A percentile compares a stretch with the other conserved stretches of the same genome.
These are phyloP conservation scores for Grifola frondosa DNA, from an alignment of 1,284 basidiomycete genomes.

Conservation along the genomic window DNA sequence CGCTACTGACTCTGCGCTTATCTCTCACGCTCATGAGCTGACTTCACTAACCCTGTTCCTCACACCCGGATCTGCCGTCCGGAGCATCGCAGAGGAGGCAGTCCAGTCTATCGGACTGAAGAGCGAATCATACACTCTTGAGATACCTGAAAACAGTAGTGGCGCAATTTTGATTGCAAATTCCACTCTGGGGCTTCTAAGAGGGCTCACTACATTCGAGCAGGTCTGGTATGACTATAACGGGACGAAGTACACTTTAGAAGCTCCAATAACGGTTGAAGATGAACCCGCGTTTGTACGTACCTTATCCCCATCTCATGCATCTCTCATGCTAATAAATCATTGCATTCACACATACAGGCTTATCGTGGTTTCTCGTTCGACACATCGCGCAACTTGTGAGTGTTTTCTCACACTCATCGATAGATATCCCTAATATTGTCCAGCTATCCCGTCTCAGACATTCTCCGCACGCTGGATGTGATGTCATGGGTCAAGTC, in stretches of 20 bases:
- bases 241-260: constrained; percentile 51
- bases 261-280: constrained; percentile 55
- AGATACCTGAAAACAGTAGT: constrained; percentile 54
- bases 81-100: constrained; percentile 52
- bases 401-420: constrained; percentile 4
- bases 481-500: constrained; percentile 87
- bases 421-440: not conserved
- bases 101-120: constrained; percentile 47
- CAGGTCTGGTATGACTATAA: constrained; percentile 69
- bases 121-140: constrained; percentile 65
- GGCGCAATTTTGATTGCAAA: constrained; percentile 62
- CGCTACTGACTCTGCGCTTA: constrained; percentile 31
- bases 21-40: constrained; percentile 29
- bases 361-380: constrained; percentile 78
- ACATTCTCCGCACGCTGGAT: constrained; percentile 73
- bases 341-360: constrained; percentile 34
- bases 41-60: constrained; percentile 41
- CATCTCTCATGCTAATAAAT: not conserved
- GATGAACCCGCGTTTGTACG: constrained; percentile 64
- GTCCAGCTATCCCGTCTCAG: constrained; percentile 53
- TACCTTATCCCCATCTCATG: not conserved
- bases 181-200: constrained; percentile 71
- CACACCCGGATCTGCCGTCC: constrained; percentile 19
- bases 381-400: constrained; percentile 70
- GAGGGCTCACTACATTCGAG: constrained; percentile 80